phyloP scores from a whole-genome alignment of 768 basidiomycete species.

The Pleurotus citrinopileatus region DNA sequence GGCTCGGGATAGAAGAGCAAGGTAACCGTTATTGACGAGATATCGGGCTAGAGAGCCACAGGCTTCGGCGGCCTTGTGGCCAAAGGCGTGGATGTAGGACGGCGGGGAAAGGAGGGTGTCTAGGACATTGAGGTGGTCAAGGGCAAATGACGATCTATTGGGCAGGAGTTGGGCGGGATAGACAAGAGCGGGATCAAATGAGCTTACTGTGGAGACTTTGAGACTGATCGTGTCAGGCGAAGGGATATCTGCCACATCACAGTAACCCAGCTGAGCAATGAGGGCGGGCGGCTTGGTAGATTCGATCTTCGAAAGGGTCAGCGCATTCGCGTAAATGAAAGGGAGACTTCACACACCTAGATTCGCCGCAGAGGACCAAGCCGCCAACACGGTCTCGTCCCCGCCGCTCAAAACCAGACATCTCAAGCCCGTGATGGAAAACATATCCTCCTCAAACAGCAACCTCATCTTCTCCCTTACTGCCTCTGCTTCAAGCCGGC shows the following conservation, averaged over 20 bases:
- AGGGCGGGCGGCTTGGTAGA: constrained; percentile 38
- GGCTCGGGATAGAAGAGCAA: constrained; percentile 36
- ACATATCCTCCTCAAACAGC: constrained; percentile 50
- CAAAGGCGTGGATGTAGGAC: constrained; percentile 22
- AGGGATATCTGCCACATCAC: constrained; percentile 49
- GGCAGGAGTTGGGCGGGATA: not conserved
- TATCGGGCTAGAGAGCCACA: not conserved
- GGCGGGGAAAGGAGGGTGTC: constrained; percentile 39
- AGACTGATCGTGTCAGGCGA: constrained; percentile 50
- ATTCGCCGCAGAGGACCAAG: constrained; percentile 41
- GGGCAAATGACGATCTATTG: constrained; percentile 45
- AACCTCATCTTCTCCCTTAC: constrained; percentile 44
- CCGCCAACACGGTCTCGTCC: constrained; percentile 43
- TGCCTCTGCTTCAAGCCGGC: constrained; percentile 35
- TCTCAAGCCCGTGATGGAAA: constrained; percentile 54
- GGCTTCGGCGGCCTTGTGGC: constrained; percentile 26
- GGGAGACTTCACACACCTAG: constrained; percentile 8
- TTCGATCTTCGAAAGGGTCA: constrained; percentile 26
- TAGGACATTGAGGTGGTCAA: constrained; percentile 49
- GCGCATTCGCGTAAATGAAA: not conserved
- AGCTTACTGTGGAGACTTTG: constrained; percentile 50
- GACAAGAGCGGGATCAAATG: not conserved
- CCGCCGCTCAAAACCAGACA: constrained; percentile 62
- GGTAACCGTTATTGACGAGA: constrained; percentile 33
- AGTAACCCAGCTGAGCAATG: constrained; percentile 55